Evolutionary conservation across 805 yeast species (phyloP), one percentile per base, ranked within the genome.

Genomic region (Lachancea thermotolerans): DNA sequence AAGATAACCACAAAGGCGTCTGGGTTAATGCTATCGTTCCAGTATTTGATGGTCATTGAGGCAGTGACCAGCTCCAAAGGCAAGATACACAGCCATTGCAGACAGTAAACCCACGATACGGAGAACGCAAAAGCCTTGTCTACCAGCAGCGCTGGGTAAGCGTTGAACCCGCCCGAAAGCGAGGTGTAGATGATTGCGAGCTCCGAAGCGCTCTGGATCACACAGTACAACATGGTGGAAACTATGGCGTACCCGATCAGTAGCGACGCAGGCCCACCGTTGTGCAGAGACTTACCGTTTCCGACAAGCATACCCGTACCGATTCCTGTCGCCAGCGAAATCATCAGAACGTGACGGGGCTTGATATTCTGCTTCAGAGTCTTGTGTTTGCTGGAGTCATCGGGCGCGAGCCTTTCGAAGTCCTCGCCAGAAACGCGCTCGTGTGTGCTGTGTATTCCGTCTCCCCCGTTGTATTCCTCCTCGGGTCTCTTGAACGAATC

Each of bases 321-420:
- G 49, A 86, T 82, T 42, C 91, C 82, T 45, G 93, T 90, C 48
- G 91, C 93, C 46, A 87, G 71, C 33, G 95, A 88, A 56, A 86
- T 82, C 79, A 85, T 78, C 49, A 79, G 75, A 49, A 81, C 76
- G 52, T 82, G 89, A 40, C 76, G 59, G 28, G 66, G 59, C 35
- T 59, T 55, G 52, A 58, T 39, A 43, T 65, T 58, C 46, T 68
- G 67, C 35, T 65, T 62, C 46, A 67, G 49, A 11, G 41, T 21
- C 40, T 44, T 44, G 47, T 44, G 46, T 14, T 38, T 43, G 29
- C 33, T 25, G 37, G 32, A n/a, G 37, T 42, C 39, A 34, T 18
- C 32, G 32, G 17, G 21, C 30, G 17, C 16, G 37, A 35, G 10
- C 25, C 38, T 10, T 21, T 37, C 27, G 37, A 14, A 21, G 31